Percentiles rank a stretch among this genome's conserved stretches.
Evolutionary conservation across 352 stramenopile species (phyloP).

Genomic region (Phytophthora chlamydospora): DNA sequence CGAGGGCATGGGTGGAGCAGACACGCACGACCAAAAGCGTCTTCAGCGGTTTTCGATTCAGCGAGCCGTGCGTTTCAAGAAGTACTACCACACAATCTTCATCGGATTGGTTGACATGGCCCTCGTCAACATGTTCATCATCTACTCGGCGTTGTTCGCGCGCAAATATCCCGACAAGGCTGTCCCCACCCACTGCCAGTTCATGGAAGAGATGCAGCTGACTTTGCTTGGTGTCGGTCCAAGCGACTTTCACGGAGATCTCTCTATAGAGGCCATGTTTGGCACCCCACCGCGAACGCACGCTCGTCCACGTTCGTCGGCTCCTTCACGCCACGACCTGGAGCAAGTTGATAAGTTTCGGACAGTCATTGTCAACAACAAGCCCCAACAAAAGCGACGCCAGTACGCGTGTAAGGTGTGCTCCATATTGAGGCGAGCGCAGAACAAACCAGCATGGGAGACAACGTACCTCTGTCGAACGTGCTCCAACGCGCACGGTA

Average conservation of each 20-base stretch:
- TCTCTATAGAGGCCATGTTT: constrained; percentile 4
- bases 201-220: constrained; percentile 6
- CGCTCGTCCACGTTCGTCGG: neutral
- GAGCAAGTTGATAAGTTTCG: neutral
- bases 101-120: constrained; percentile 10
- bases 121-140: constrained; percentile 9
- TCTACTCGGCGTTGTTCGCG: constrained; percentile 2
- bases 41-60: constrained; percentile 16
- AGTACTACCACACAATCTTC: constrained; percentile 18
- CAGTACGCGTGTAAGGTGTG: constrained; percentile 15
- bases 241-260: constrained; percentile 11
- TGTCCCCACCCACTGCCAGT: neutral
- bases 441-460: neutral
- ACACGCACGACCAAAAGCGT: constrained; percentile 12
- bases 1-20: constrained; percentile 7
- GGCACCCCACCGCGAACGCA: neutral
- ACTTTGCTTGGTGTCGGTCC: neutral
- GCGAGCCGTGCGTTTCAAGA: constrained; percentile 3
- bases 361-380: neutral
- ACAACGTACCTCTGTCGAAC: constrained; percentile 5
- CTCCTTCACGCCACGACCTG: neutral
- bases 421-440: neutral
- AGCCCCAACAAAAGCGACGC: neutral
- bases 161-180: neutral
- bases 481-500: neutral